Percentiles rank a stretch among this genome's conserved stretches.
Evolutionary conservation across 169 alveolate genomes (phyloP).

Genomic region (Plasmodium inui): DNA sequence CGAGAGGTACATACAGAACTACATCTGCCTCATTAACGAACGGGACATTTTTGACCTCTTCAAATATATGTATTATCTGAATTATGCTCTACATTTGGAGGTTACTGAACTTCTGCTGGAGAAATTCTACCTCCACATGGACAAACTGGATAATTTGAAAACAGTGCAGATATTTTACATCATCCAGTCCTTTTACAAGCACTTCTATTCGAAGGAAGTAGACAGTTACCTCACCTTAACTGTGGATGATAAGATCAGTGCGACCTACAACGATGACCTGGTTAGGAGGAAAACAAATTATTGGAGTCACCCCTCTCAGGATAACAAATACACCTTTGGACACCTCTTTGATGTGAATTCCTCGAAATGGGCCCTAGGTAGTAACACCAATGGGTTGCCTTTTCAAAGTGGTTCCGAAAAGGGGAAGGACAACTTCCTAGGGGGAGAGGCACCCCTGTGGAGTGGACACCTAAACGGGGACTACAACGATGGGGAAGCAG

Average conservation of each 20-base stretch:
- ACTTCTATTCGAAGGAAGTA: conserved; percentile 32
- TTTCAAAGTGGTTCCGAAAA: not conserved
- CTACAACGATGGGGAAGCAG: not conserved
- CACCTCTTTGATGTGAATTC: not conserved
- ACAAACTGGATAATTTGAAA: conserved; percentile 62
- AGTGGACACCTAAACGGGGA: not conserved
- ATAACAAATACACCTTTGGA: conserved; percentile 12
- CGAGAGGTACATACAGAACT: conserved; percentile 37
- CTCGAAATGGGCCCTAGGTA: not conserved
- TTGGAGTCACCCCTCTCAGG: not conserved
- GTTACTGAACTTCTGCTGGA: conserved; percentile 37
- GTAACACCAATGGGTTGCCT: not conserved
- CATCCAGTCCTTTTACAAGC: conserved; percentile 30
- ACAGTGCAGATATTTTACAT: conserved; percentile 37
- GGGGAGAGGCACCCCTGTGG: not conserved
- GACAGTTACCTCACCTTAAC: conserved; percentile 19
- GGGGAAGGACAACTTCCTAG: not conserved
- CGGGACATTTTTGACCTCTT: conserved; percentile 23
- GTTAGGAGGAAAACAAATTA: not conserved
- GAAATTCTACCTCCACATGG: conserved; percentile 29
- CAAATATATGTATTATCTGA: conserved; percentile 59
- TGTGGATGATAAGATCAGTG: conserved; percentile 49
- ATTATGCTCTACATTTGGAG: conserved; percentile 22
- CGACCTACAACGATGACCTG: not conserved
- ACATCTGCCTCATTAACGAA: conserved; percentile 54